These are phyloP conservation scores for Gymnopilus junonius DNA, from an alignment of 768 basidiomycete species.

Conservation along the genomic window DNA sequence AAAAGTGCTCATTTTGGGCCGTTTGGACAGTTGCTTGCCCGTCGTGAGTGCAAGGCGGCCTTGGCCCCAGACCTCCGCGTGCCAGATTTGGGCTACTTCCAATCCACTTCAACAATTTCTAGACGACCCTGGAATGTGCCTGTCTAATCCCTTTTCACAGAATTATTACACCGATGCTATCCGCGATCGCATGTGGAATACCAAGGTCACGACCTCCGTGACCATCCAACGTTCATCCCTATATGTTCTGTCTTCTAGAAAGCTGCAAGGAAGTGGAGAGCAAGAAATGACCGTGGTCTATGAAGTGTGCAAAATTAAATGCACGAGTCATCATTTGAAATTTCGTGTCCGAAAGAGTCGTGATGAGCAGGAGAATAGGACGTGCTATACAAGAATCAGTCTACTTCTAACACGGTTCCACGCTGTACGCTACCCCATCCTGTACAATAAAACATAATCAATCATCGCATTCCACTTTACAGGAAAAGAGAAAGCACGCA, in stretches of 20 bases:
- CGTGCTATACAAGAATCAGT: conserved; percentile 39
- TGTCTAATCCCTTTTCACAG: neutral
- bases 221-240: no score
- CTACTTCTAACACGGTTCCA: conserved; percentile 82
- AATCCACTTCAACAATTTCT: neutral
- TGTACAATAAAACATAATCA: conserved; percentile 20
- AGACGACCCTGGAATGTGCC: neutral
- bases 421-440: conserved; percentile 84
- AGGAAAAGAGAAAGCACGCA: conserved; percentile 42
- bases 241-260: neutral
- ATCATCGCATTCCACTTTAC: neutral
- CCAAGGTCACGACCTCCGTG: no score
- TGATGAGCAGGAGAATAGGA: neutral
- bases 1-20: no score
- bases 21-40: no score
- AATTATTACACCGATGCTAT: neutral
- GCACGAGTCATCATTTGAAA: neutral
- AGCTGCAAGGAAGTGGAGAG: neutral
- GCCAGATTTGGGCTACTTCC: neutral
- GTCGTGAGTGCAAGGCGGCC: neutral
- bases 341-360: neutral
- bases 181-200: neutral
- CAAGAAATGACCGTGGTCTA: neutral
- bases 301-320: neutral
- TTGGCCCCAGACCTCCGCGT: neutral